phyloP scores from a whole-genome alignment of 139 green algal species.

The Chlorella sp. region DNA sequence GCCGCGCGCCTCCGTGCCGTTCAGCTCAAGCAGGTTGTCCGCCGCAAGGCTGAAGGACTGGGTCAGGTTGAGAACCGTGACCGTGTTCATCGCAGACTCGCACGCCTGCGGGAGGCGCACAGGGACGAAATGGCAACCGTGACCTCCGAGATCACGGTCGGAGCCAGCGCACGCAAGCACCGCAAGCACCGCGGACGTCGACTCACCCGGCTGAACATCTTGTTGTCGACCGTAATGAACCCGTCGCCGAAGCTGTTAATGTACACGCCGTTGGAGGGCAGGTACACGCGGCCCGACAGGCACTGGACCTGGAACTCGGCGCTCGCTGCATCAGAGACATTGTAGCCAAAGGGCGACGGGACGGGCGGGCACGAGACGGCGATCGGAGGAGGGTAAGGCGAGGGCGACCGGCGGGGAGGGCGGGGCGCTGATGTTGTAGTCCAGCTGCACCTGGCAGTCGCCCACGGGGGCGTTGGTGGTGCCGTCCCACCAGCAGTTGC shows the following conservation, averaged over 20 bases:
- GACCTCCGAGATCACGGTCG: too few relatives aligned
- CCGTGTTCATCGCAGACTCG: not conserved
- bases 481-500: not conserved
- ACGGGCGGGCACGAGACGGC: not conserved
- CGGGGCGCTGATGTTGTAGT: not conserved
- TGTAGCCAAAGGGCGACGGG: not conserved
- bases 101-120: not conserved
- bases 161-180: not conserved
- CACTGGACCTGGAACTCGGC: not conserved
- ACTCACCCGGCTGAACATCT: not conserved
- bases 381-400: too few relatives aligned
- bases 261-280: not conserved
- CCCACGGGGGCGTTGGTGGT: not conserved
- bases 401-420: not conserved
- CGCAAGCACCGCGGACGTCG: not conserved
- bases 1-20: not conserved
- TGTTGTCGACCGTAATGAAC: not conserved
- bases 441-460: not conserved
- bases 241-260: not conserved
- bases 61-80: not conserved
- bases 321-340: not conserved
- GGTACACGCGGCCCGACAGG: not conserved
- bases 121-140: not conserved
- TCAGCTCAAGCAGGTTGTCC: not conserved
- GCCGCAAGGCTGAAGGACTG: not conserved